Conservation (phyloP, 2,329 filamentous ascomycete species). For the Fusarium pseudograminearum region DNA sequence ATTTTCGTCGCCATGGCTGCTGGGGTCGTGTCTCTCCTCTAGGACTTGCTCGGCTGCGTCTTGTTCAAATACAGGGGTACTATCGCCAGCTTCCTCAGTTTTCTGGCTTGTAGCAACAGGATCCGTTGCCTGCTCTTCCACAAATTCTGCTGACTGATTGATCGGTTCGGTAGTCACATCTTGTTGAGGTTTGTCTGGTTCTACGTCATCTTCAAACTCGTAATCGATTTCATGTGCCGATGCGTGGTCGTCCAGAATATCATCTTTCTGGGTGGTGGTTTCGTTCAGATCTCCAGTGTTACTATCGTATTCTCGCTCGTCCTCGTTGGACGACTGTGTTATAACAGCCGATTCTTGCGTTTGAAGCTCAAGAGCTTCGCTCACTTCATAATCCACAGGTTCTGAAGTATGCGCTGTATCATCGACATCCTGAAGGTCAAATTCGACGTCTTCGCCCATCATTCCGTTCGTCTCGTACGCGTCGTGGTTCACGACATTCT, state of each 20-base stretch:
- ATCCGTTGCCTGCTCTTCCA: slow-evolving; percentile 2
- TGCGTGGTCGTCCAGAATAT: slow-evolving; percentile 25
- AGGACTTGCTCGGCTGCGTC: slow-evolving; percentile 12
- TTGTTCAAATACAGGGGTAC: not conserved
- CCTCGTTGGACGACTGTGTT: slow-evolving; percentile 3
- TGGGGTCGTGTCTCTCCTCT: slow-evolving; percentile 36
- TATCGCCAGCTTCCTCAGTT: slow-evolving; percentile 9
- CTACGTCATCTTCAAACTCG: slow-evolving; percentile 44
- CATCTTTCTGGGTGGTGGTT: slow-evolving; percentile 4
- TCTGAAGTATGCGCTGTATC: slow-evolving; percentile 21
- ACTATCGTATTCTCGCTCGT: slow-evolving; percentile 12
- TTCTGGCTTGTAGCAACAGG: not conserved
- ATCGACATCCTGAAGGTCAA: slow-evolving; percentile 29
- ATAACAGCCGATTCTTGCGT: slow-evolving; percentile 25
- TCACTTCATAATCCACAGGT: slow-evolving; percentile 13
- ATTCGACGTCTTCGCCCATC: slow-evolving; percentile 40
- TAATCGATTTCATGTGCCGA: slow-evolving; percentile 50
- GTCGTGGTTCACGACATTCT: slow-evolving; percentile 33
- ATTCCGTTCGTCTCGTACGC: slow-evolving; percentile 40
- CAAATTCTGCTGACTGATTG: slow-evolving; percentile 4
- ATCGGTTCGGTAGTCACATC: slow-evolving; percentile 21
- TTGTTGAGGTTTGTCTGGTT: slow-evolving; percentile 20
- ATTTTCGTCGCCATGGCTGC: slow-evolving; percentile 28
- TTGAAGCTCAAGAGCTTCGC: slow-evolving; percentile 17
- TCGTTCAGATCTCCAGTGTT: slow-evolving; percentile 15